Conservation (phyloP, 345 rosid species). For the Cardamine chenopodiifolia region DNA sequence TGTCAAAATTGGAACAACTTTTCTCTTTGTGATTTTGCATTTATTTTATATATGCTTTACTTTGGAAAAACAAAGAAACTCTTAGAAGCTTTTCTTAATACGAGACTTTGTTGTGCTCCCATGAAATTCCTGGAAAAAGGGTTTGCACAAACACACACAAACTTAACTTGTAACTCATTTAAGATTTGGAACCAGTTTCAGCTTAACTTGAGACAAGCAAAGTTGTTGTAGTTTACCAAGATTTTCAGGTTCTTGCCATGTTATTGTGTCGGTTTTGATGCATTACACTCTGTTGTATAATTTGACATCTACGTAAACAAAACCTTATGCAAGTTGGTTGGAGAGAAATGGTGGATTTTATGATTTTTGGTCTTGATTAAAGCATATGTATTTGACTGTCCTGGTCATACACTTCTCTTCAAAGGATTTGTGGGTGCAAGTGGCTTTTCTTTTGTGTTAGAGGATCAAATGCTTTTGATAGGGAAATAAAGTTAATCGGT, state of each 20-base stretch:
- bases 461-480: neutral
- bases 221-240: slow-evolving; percentile 18
- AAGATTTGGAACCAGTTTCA: slow-evolving; percentile 23
- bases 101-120: slow-evolving; percentile 15
- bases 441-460: slow-evolving; percentile 22
- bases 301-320: neutral
- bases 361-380: neutral
- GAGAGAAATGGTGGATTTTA: neutral
- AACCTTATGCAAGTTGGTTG: slow-evolving; percentile 13
- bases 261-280: neutral
- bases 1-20: slow-evolving; percentile 15
- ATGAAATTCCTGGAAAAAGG: neutral
- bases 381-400: slow-evolving; percentile 26
- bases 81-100: neutral
- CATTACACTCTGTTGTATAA: neutral
- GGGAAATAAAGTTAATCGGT: slow-evolving; percentile 21
- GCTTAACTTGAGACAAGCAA: slow-evolving; percentile 3
- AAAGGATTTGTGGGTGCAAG: slow-evolving; percentile 12
- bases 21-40: slow-evolving; percentile 22
- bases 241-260: neutral
- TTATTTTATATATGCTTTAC: slow-evolving; percentile 13
- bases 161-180: neutral
- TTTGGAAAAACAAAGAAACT: slow-evolving; percentile 7
- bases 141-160: slow-evolving; percentile 23
- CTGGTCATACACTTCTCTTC: slow-evolving; percentile 16